Evolutionary conservation across 2,329 filamentous ascomycete species (phyloP), one percentile per base, ranked within the genome.

Genomic region (Amesomyces nigricolor): DNA sequence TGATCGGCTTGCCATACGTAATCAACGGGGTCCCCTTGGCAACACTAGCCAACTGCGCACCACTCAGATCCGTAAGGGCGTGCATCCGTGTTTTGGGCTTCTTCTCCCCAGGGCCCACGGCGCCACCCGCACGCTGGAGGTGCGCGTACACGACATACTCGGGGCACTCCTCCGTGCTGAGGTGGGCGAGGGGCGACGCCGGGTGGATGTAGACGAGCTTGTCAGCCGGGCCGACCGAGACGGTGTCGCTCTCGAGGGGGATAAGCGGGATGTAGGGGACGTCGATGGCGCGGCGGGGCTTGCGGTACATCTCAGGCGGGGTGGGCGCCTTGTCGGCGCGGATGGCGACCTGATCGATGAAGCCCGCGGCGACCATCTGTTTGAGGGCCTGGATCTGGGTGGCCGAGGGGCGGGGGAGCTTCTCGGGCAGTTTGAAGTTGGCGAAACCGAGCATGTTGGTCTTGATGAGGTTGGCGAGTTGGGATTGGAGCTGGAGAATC

Each of bases 271-370:
- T 71, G 67, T 97, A 99, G 0, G 92, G 88, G 2, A 97, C 88
- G 63, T 97, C 91, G 61, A 94, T 95, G 1, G 91, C 88, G n/a
- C 91, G 83, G 49, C 83, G 84, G 0, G 91, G 89, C 59, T 88
- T 89, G 16, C 86, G 78, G 45, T 77, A 72, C 51, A 79, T 72
- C 58, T 86, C 83, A 0, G 86, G 85, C 0, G 89, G 88, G 11
- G 78, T 79, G 0, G 90, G 89, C 0, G 89, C 79, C n/a, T 90
- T 76, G 70, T 99, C 92, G 4, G 89, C 89, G 58, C 94, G 88
- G 63, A 97, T 91, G 45, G 94, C 94, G 40, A 99, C 81, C 63
- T 96, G 88, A 71, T 99, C 94, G 65, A 97, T 84, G 73, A 96
- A 97, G 1, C 92, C 94, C 0, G 90, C 87, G 0, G 92, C 89